These are phyloP conservation scores for Nelumbo lutea DNA, from an alignment of 164 flowering plant species.

Conservation along the genomic window DNA sequence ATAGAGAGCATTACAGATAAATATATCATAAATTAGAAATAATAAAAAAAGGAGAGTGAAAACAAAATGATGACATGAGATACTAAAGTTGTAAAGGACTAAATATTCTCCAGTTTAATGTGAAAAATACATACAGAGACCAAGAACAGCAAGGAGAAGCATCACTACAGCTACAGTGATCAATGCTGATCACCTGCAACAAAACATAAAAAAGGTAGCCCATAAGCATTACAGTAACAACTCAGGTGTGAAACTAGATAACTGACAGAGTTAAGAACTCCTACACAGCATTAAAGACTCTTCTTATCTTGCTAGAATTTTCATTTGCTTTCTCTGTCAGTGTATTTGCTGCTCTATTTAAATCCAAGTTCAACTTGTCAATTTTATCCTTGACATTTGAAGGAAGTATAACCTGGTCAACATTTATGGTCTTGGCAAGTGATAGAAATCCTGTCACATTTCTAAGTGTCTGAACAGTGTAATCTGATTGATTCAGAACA, in stretches of 20 bases:
- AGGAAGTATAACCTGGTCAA: constrained; percentile 75
- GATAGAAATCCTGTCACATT: constrained; percentile 75
- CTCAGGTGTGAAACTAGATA: neutral
- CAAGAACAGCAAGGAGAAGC: constrained; percentile 73
- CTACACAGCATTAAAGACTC: constrained; percentile 68
- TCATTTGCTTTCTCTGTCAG: constrained; percentile 55
- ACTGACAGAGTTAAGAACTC: constrained; percentile 13
- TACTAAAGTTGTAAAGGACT: neutral
- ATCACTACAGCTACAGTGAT: constrained; percentile 71
- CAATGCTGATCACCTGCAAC: constrained; percentile 62
- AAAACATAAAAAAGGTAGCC: constrained; percentile 8
- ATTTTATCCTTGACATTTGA: constrained; percentile 59
- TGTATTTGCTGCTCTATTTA: constrained; percentile 55
- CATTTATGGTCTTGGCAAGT: constrained; percentile 67
- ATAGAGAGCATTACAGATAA: constrained; percentile 70
- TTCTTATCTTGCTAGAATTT: constrained; percentile 57
- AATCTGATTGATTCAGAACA: constrained; percentile 86
- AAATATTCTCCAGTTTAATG: neutral
- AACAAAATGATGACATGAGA: neutral
- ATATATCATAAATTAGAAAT: neutral
- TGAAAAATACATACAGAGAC: constrained; percentile 55
- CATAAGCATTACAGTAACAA: constrained; percentile 5
- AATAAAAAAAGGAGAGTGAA: neutral
- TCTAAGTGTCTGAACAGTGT: constrained; percentile 66
- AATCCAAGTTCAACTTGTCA: constrained; percentile 60